Base-by-base conservation (phyloP, 257 asterid genomes). In the Primulina tabacum region DNA sequence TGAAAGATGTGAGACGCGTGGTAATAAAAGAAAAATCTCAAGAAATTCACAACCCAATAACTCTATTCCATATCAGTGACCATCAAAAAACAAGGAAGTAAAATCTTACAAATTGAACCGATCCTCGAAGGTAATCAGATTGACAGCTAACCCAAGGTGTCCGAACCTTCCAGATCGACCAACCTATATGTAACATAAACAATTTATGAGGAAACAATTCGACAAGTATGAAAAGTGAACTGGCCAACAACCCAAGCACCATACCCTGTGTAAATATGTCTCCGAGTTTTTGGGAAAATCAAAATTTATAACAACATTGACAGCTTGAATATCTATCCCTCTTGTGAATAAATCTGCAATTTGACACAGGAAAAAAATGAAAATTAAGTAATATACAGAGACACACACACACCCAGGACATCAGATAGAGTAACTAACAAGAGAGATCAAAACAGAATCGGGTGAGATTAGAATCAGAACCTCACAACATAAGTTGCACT, bases 321-420 rank as follows among this genome's bases (percentile, higher is more conserved):
- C 88, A 29, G 88, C 85, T 71, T 83, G 88, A 67, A 83, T 83
- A 70, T 83, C 88, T 60, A 83, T 78, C 60, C 88, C 88, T 38
- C 88, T 72, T 2, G 88, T 83, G 58, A 83, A 83, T 75, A 83
- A 70, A 76, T 83, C 86, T 84, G 82, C 28, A 74, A 43, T 43
- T 38, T 16, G 56, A 43, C 12, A 43, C n/a, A 43, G n/a, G n/a
- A 43, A n/a, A 43, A 14, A 21, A 38, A 43, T 16, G 21, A 14
- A 50, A 50, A 47, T 6, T 12, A 26, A 34, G 17, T 16, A 32
- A 53, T n/a, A 32, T 57, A 59, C 24, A 21, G 24, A 21, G 0
- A 21, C 24, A 52, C 35, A 29, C 95, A 73, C 87, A 95, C 77
- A 88, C 97, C 24, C 71, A 91, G 71, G 96, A 89, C 70, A 89